Evolutionary conservation across 305 asterid species (phyloP).

Genomic region (Solanum aculeatissimum): DNA sequence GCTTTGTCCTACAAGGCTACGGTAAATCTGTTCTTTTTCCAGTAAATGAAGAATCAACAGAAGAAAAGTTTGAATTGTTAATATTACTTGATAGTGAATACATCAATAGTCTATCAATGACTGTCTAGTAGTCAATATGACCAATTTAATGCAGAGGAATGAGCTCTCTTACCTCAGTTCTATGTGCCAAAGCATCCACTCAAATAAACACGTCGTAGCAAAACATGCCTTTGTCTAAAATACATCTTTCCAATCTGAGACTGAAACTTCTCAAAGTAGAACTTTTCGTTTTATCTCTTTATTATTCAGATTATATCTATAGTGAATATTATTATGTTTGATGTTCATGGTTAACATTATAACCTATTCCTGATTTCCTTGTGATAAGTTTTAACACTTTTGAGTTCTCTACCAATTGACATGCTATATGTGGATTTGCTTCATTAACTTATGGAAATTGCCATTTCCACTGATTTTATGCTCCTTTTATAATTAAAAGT

Average conservation of each 20-base stretch:
- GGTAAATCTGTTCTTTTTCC: conserved; percentile 34
- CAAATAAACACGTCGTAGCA: background rate
- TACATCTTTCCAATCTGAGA: background rate
- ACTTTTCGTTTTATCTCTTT: background rate
- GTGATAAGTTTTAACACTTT: background rate
- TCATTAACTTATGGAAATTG: background rate
- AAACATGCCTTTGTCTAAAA: background rate
- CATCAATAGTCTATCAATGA: background rate
- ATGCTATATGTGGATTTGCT: background rate
- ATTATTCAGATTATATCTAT: background rate
- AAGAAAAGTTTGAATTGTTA: background rate
- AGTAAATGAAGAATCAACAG: background rate
- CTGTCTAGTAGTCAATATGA: background rate
- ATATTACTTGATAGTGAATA: background rate
- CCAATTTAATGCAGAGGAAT: background rate
- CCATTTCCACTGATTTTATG: background rate
- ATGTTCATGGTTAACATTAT: background rate
- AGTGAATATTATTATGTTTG: background rate
- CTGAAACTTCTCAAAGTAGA: background rate
- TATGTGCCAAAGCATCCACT: background rate
- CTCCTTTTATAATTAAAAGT: background rate
- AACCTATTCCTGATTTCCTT: background rate
- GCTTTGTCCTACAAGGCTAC: conserved; percentile 90
- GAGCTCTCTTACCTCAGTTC: background rate
- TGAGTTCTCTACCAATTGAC: background rate